phyloP scores from a whole-genome alignment of 192 early-diverging fungal species.

The Chytriomyces confervae region DNA sequence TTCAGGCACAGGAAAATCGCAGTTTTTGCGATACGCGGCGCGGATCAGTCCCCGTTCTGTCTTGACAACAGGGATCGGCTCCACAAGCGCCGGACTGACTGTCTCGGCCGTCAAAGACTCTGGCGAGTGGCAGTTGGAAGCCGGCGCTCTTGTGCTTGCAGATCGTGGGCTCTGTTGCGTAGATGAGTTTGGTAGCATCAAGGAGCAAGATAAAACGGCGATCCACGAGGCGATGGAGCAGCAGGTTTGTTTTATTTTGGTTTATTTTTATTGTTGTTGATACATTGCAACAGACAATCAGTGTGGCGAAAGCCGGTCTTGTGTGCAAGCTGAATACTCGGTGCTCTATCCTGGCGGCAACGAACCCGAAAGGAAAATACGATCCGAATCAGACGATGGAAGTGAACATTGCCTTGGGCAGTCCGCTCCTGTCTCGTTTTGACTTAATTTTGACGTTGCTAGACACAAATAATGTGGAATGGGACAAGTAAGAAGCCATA shows the following conservation, averaged over 20 bases:
- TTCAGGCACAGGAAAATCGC: conserved; percentile 73
- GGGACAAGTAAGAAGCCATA: conserved; percentile 60
- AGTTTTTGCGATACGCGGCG: conserved; percentile 78
- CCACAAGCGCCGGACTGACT: conserved; percentile 75
- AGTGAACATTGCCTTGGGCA: conserved; percentile 71
- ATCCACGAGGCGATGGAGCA: conserved; percentile 88
- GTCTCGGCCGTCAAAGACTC: conserved; percentile 74
- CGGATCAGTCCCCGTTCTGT: conserved; percentile 68
- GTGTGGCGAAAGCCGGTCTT: conserved; percentile 78
- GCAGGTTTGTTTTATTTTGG: conserved; percentile 49
- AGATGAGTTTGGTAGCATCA: conserved; percentile 82
- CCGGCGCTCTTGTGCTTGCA: conserved; percentile 78
- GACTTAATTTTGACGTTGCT: conserved; percentile 75
- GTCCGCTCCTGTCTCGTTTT: conserved; percentile 74
- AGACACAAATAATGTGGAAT: conserved; percentile 66
- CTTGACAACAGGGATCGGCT: conserved; percentile 79
- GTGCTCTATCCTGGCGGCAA: conserved; percentile 81
- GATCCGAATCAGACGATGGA: conserved; percentile 63
- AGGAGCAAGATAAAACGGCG: conserved; percentile 73
- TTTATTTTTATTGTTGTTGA: not conserved
- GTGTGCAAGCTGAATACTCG: conserved; percentile 81
- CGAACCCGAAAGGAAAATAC: conserved; percentile 78
- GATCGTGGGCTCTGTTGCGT: conserved; percentile 83
- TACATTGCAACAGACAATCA: conserved; percentile 60
- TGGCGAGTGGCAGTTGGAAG: conserved; percentile 82